These are phyloP conservation scores for Ceratocystis ficicola DNA, from an alignment of 2,329 filamentous ascomycete genomes.

Conservation along the genomic window DNA sequence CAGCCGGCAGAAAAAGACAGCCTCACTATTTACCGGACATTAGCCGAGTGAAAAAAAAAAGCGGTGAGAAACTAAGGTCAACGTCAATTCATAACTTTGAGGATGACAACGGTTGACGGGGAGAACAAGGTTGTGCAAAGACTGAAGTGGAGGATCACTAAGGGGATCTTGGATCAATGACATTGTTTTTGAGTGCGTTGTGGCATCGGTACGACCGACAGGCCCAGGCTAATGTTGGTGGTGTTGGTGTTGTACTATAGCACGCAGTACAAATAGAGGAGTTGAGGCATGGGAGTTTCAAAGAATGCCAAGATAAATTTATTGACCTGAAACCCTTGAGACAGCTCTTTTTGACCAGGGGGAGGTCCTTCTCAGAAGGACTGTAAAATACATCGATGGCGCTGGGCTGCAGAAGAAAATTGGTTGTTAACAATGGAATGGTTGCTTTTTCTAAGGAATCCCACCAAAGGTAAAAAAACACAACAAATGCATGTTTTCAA, in stretches of 20 bases:
- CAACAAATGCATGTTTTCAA: neutral
- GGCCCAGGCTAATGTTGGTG: neutral
- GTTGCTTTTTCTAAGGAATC: neutral
- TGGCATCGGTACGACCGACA: neutral
- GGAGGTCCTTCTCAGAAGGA: neutral
- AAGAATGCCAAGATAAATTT: neutral
- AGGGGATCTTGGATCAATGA: neutral
- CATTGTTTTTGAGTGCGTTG: neutral
- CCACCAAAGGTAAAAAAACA: neutral
- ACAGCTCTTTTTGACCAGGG: neutral
- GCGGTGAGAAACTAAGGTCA: neutral
- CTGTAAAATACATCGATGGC: neutral
- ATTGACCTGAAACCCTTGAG: neutral
- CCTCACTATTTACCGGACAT: neutral
- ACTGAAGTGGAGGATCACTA: neutral
- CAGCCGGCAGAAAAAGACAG: neutral
- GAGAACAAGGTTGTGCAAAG: neutral
- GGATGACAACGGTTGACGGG: neutral
- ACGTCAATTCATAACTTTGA: neutral
- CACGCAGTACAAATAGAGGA: neutral
- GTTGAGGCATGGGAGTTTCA: neutral
- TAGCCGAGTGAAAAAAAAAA: neutral
- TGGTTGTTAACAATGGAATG: neutral
- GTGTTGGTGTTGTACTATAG: neutral
- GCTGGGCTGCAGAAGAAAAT: no score